Conservation (phyloP, 345 rosid species). For the Physaria fendleri region DNA sequence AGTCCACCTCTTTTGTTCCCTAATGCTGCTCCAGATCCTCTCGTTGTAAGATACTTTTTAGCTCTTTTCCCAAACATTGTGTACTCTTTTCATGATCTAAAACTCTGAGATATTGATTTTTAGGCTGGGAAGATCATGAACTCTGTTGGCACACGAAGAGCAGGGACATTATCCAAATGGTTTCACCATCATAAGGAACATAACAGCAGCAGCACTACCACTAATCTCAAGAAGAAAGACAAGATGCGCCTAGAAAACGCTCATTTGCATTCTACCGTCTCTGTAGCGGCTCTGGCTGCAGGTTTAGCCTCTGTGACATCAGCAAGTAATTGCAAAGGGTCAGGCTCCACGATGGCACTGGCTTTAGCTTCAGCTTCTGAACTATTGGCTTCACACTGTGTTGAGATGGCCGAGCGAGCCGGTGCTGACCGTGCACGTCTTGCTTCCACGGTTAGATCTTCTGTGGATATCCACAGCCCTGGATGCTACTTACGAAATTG, state of each 20-base stretch:
- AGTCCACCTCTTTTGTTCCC: neutral
- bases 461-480: conserved; percentile 62
- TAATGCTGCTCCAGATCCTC: conserved; percentile 14
- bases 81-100: too few relatives aligned
- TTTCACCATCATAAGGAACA: conserved; percentile 58
- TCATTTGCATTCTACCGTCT: conserved; percentile 57
- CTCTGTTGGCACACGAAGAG: conserved; percentile 34
- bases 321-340: conserved; percentile 33
- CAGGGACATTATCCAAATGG: conserved; percentile 72
- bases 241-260: conserved; percentile 65
- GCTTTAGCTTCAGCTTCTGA: conserved; percentile 87
- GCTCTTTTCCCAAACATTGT: too few relatives aligned
- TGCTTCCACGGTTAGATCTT: conserved; percentile 60
- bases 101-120: neutral
- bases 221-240: conserved; percentile 52
- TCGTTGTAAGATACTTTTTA: neutral
- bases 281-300: conserved; percentile 87
- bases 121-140: conserved; percentile 44
- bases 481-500: too few relatives aligned
- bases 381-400: conserved; percentile 78
- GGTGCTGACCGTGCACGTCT: too few relatives aligned
- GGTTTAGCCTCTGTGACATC: conserved; percentile 68
- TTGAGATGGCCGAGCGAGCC: conserved; percentile 75
- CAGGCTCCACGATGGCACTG: conserved; percentile 51
- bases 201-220: conserved; percentile 11